A percentile compares a stretch with the other conserved stretches of the same genome.
Evolutionary conservation across 371 early-diverging fungal species (phyloP).

Genomic region (Saksenaea vasiformis): DNA sequence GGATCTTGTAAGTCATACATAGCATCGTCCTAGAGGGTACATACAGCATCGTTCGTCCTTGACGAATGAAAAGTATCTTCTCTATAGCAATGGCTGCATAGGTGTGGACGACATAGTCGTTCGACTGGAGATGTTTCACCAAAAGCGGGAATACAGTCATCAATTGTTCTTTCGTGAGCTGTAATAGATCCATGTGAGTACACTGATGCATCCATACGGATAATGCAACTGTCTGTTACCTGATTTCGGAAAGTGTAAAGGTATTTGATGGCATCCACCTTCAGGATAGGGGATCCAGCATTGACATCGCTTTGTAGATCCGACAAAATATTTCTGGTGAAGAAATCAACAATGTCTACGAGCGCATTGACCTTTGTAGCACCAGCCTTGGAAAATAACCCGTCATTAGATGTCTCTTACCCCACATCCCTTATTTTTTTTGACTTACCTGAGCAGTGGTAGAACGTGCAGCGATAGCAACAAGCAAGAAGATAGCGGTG

Average conservation of each 20-base stretch:
- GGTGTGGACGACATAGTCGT: conserved; percentile 85
- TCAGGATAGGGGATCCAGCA: conserved; percentile 82
- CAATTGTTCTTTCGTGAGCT: conserved; percentile 78
- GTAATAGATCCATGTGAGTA: neutral
- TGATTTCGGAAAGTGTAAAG: conserved; percentile 91
- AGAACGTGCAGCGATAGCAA: conserved; percentile 79
- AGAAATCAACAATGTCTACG: conserved; percentile 84
- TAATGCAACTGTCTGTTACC: conserved; percentile 26
- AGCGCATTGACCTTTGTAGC: conserved; percentile 78
- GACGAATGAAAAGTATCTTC: conserved; percentile 84
- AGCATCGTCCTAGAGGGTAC: conserved; percentile 14
- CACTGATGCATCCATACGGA: neutral
- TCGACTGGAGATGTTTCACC: conserved; percentile 77
- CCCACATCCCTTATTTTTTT: neutral
- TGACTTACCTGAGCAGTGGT: conserved; percentile 52
- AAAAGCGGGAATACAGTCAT: conserved; percentile 77
- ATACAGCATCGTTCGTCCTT: conserved; percentile 64
- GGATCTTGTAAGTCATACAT: neutral
- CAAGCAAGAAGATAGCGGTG: conserved; percentile 89
- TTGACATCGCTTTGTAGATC: conserved; percentile 78
- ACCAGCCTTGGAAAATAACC: conserved; percentile 54
- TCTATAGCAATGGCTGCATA: conserved; percentile 94
- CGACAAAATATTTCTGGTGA: conserved; percentile 77
- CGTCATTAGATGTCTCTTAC: conserved; percentile 14
- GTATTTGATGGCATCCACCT: conserved; percentile 93